Base-by-base conservation (phyloP, 2,329 filamentous ascomycete genomes). In the Botrytis cinerea region DNA sequence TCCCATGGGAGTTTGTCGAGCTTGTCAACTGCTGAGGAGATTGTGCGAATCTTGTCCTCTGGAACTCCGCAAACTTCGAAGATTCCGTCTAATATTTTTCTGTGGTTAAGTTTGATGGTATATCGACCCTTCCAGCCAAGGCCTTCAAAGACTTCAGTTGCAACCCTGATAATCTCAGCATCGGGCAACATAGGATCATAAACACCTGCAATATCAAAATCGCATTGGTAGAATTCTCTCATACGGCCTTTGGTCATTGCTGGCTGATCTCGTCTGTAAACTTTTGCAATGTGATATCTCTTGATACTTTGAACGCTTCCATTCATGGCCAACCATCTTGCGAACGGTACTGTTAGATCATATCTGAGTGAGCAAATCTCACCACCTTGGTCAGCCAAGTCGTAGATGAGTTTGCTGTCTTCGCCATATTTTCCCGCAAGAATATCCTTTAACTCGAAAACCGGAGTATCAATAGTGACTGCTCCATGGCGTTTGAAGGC, bases 151-250 rank as follows among this genome's bases (percentile, higher is more conserved):
- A 97, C 92, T 81, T 98, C 94, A 78, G 89, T 90, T 68, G 93
- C 89, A 77, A 98, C 94, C 73, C 92, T 88, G 78, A 98, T 84
- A 74, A 97, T 92, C 84, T 98, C 95, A 54, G 94, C 93, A 80
- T 98, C 95, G 73, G 95, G 93, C 40, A 97, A 88, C 94, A 98
- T 97, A 71, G 93, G 84, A 81, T 97, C 95, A 84, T 94, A 97
- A 60, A 85, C 86, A 75, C 95, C 94, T 20, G 95, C 95, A 83
- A 98, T 95, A 81, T 98, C 95, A 81, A 98, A 97, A 84, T 98
- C 95, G 85, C 95, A 98, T 83, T 98, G 95, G 85, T 97, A 97
- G 83, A 97, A 97, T 84, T 98, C 95, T 80, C 95, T 89, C 92
- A 97, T 96, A 71, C 95, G 90, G 70, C 95, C 95, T 82, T 97